Conservation (phyloP, 345 rosid genomes). For the Eucalyptus marginata region DNA sequence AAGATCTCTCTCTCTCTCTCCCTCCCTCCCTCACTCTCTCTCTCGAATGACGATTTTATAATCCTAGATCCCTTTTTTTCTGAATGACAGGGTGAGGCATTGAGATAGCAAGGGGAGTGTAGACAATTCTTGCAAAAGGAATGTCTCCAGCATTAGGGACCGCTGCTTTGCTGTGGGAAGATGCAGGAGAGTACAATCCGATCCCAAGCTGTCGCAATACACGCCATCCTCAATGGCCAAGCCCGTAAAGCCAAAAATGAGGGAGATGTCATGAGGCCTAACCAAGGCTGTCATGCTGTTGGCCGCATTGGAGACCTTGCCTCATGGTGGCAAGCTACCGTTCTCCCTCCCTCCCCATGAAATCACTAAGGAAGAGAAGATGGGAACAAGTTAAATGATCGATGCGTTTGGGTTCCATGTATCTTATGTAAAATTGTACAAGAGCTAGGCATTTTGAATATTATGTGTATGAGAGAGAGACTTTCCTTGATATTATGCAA, state of each 20-base stretch:
- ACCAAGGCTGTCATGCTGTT: not conserved
- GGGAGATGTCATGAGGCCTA: not conserved
- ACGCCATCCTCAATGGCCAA: not conserved
- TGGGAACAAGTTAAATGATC: not conserved
- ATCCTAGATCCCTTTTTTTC: not conserved
- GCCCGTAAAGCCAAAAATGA: no score
- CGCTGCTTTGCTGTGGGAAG: not conserved
- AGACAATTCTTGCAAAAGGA: not conserved
- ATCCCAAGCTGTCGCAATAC: not conserved
- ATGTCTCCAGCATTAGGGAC: not conserved
- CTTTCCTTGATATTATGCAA: not conserved
- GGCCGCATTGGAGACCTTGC: not conserved
- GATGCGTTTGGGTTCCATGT: not conserved
- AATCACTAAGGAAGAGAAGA: not conserved
- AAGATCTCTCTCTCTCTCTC: not conserved
- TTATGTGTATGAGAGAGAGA: not conserved
- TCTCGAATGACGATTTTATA: not conserved
- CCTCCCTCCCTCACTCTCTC: not conserved
- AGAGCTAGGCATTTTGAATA: not conserved
- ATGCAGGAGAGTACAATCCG: not conserved
- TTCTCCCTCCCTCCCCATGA: not conserved
- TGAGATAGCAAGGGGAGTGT: fast-evolving
- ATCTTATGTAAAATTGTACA: not conserved
- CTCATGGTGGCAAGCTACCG: fast-evolving
- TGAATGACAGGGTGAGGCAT: not conserved